These are phyloP conservation scores for Solanum bulbocastanum DNA, from an alignment of 257 asterid genomes.

Conservation along the genomic window DNA sequence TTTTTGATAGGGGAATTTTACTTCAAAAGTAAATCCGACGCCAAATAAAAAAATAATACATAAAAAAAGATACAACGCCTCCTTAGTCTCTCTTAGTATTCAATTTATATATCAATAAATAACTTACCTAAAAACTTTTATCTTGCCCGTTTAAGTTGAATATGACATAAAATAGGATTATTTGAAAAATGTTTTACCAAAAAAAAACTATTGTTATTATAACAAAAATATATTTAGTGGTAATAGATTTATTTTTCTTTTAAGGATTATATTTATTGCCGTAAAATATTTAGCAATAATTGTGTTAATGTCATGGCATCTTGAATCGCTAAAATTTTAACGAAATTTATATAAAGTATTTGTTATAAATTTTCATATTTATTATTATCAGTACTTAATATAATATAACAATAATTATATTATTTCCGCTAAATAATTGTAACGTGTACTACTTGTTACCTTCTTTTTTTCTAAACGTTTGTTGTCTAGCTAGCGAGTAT, in stretches of 20 bases:
- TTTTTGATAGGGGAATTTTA: too few relatives aligned
- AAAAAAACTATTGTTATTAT: too few relatives aligned
- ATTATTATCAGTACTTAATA: not conserved
- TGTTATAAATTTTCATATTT: not conserved
- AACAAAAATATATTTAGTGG: too few relatives aligned
- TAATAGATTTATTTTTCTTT: not conserved
- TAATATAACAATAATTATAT: too few relatives aligned
- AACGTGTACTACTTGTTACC: not conserved
- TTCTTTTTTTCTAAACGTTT: not conserved
- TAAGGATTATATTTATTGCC: too few relatives aligned
- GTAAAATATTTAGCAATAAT: too few relatives aligned
- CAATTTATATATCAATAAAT: not conserved
- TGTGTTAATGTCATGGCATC: not conserved
- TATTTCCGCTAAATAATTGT: too few relatives aligned
- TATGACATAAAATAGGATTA: not conserved
- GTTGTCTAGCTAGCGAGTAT: not conserved
- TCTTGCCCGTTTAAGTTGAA: not conserved
- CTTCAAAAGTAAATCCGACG: too few relatives aligned
- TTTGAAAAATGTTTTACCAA: not conserved
- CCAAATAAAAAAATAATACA: too few relatives aligned
- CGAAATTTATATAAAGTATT: too few relatives aligned
- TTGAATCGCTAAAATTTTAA: not conserved
- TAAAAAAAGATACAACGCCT: too few relatives aligned
- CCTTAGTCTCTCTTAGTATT: not conserved
- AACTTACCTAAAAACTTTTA: not conserved